A percentile compares a stretch with the other conserved stretches of the same genome.
phyloP scores from a whole-genome alignment of 352 stramenopile genomes.

The Pythium angustatum region DNA sequence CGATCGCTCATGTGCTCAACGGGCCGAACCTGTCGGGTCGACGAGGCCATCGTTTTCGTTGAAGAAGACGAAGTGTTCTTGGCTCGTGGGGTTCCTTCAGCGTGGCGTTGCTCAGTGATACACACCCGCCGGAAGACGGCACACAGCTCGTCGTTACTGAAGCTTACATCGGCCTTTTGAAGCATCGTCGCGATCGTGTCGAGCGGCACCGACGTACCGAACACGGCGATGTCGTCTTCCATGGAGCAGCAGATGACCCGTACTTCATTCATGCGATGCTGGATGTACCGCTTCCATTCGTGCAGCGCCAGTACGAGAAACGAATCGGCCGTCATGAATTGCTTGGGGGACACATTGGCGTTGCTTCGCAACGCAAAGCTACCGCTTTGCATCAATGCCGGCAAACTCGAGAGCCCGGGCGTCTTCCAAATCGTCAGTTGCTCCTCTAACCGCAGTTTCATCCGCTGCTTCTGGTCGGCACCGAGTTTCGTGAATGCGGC shows the following conservation, averaged over 20 bases:
- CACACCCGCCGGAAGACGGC: conserved; percentile 59
- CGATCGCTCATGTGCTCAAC: conserved; percentile 59
- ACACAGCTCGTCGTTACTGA: conserved; percentile 64
- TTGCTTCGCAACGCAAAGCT: conserved; percentile 7
- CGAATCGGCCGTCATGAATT: conserved; percentile 40
- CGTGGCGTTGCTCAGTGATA: conserved; percentile 41
- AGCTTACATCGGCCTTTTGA: conserved; percentile 46
- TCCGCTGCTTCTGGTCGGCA: conserved; percentile 46
- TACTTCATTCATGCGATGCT: conserved; percentile 70
- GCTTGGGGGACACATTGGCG: conserved; percentile 14
- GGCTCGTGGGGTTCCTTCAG: not conserved
- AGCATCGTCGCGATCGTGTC: conserved; percentile 54
- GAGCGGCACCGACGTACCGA: conserved; percentile 52
- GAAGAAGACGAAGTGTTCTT: not conserved
- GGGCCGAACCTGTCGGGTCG: not conserved
- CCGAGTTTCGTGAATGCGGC: conserved; percentile 51
- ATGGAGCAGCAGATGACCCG: conserved; percentile 56
- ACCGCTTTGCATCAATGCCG: conserved; percentile 11
- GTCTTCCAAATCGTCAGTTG: conserved; percentile 32
- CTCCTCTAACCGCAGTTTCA: conserved; percentile 42
- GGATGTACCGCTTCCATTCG: conserved; percentile 75
- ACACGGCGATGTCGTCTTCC: conserved; percentile 56
- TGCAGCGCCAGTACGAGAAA: conserved; percentile 63
- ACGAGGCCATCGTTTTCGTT: not conserved
- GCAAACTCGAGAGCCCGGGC: conserved; percentile 2